Conservation (phyloP, 2,329 filamentous ascomycete species). For the Alternaria conjuncta region DNA sequence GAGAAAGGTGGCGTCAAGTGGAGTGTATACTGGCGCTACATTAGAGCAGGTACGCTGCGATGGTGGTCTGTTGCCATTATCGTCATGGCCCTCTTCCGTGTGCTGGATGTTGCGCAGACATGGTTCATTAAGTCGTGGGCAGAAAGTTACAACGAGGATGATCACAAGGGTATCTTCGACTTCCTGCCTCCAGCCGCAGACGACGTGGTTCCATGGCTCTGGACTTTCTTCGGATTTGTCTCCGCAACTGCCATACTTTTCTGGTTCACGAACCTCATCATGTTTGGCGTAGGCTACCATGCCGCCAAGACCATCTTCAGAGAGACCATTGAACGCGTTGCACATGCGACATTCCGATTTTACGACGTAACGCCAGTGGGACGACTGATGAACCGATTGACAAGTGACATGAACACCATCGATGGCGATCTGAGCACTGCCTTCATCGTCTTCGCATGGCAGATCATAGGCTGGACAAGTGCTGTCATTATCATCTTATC, state of each 20-base stretch:
- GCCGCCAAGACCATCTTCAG: constrained; percentile 79
- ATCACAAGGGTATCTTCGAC: constrained; percentile 42
- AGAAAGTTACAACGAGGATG: constrained; percentile 67
- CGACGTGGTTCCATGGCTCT: constrained; percentile 76
- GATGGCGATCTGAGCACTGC: constrained; percentile 84
- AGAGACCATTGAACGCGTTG: constrained; percentile 74
- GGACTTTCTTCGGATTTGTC: constrained; percentile 70
- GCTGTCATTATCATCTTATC: constrained; percentile 79
- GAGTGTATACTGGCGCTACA: constrained; percentile 82
- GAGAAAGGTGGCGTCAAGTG: constrained; percentile 77
- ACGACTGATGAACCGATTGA: constrained; percentile 88
- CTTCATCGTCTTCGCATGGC: constrained; percentile 74
- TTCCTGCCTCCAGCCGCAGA: constrained; percentile 69
- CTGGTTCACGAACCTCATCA: constrained; percentile 67
- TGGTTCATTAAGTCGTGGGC: constrained; percentile 91
- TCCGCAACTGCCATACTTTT: constrained; percentile 48
- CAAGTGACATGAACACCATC: constrained; percentile 86
- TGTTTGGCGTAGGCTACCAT: constrained; percentile 79
- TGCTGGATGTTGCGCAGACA: constrained; percentile 69
- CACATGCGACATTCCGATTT: constrained; percentile 83
- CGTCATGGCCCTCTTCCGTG: constrained; percentile 68
- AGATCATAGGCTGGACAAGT: constrained; percentile 72
- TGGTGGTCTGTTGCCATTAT: constrained; percentile 74
- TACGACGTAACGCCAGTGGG: constrained; percentile 91
- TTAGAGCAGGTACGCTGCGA: constrained; percentile 76